Evolutionary conservation across 345 rosid genomes (phyloP).

Genomic region (Corymbia maculata): DNA sequence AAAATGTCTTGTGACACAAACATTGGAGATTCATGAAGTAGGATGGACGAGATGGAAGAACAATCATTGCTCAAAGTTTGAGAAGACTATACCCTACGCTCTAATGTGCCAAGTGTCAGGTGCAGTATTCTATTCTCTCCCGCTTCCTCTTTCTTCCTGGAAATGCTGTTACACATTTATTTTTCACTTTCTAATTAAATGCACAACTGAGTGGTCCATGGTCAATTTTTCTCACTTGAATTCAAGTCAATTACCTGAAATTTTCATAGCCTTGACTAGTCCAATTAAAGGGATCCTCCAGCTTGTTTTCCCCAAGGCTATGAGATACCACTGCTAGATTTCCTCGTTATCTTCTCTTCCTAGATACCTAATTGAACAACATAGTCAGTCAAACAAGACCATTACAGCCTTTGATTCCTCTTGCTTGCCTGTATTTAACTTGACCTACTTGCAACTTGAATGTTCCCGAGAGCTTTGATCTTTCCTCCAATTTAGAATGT

Average conservation of each 20-base stretch:
- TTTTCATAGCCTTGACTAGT: not conserved
- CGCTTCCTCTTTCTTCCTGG: not conserved
- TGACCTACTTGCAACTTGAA: not conserved
- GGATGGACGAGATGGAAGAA: slow-evolving; percentile 84
- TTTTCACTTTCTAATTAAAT: not conserved
- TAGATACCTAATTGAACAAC: not conserved
- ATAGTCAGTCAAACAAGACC: not conserved
- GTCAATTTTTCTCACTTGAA: not conserved
- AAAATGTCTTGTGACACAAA: slow-evolving; percentile 77
- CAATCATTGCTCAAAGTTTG: slow-evolving; percentile 67
- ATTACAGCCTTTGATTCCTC: not conserved
- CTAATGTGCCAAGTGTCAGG: slow-evolving; percentile 86
- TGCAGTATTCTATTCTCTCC: not conserved
- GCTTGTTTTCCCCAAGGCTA: not conserved
- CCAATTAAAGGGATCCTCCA: not conserved
- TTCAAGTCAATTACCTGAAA: not conserved
- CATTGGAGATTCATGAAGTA: slow-evolving; percentile 63
- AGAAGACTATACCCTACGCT: slow-evolving; percentile 69
- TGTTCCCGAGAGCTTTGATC: not conserved
- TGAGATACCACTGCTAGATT: not conserved
- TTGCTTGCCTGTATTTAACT: not conserved
- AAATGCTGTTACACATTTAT: not conserved
- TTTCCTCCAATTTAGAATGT: not conserved
- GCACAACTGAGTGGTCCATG: not conserved
- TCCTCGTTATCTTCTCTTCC: not conserved